Evolutionary conservation across 1,284 basidiomycete species (phyloP).

Genomic region (Lentinus polychrous): DNA sequence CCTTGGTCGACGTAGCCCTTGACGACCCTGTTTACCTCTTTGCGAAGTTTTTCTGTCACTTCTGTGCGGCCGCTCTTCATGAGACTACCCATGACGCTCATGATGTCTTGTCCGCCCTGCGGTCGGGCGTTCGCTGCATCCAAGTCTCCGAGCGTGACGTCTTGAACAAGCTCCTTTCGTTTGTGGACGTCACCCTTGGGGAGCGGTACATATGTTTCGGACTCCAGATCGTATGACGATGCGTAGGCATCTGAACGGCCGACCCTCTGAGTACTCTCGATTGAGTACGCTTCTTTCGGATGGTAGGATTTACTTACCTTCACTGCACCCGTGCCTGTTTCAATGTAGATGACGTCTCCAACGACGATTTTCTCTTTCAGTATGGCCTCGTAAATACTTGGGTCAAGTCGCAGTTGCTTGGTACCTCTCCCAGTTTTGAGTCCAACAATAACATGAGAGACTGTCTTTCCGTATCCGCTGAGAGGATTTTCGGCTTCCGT

Average conservation of each 20-base stretch:
- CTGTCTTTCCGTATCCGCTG: constrained; percentile 97
- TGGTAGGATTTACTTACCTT: constrained; percentile 51
- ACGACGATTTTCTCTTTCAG: constrained; percentile 96
- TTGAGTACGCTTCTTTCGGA: not conserved
- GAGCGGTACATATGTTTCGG: constrained; percentile 95
- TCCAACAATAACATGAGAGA: constrained; percentile 93
- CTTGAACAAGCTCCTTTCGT: constrained; percentile 94
- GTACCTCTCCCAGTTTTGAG: constrained; percentile 99
- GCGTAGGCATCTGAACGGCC: constrained; percentile 97
- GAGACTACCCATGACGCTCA: constrained; percentile 97
- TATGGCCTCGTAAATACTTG: constrained; percentile 94
- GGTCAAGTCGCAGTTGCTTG: constrained; percentile 93
- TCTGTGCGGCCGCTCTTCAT: constrained; percentile 94
- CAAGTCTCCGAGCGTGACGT: constrained; percentile 93
- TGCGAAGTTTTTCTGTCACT: constrained; percentile 92
- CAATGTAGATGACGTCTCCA: constrained; percentile 96
- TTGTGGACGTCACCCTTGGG: constrained; percentile 99
- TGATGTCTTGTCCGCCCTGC: constrained; percentile 94
- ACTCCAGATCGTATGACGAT: constrained; percentile 97
- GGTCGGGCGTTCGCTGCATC: constrained; percentile 97
- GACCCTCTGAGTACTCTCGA: constrained; percentile 58
- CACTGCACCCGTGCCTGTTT: constrained; percentile 91
- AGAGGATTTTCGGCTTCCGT: constrained; percentile 93
- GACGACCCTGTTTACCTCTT: constrained; percentile 98
- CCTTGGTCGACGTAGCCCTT: constrained; percentile 97